A percentile compares a stretch with the other conserved stretches of the same genome.
Evolutionary conservation across 352 stramenopile species (phyloP).

Genomic region (Pelagophyceae sp.): DNA sequence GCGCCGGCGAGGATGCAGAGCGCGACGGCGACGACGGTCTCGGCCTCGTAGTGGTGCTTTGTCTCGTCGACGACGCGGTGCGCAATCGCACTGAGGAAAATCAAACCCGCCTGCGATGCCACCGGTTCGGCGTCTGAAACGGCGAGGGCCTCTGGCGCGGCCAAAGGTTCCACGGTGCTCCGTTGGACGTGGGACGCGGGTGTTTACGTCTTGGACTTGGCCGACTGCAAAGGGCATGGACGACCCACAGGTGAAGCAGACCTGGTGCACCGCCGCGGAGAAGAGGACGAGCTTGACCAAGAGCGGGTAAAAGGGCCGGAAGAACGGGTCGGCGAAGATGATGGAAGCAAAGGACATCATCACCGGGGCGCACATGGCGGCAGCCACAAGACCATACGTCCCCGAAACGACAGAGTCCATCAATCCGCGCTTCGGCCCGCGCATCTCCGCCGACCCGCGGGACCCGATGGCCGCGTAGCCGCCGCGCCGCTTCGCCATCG

Average conservation of each 20-base stretch:
- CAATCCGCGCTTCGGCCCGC: not conserved
- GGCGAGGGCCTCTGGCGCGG: not conserved
- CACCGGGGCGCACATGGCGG: constrained; percentile 60
- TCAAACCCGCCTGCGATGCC: constrained; percentile 94
- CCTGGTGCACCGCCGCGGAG: constrained; percentile 86
- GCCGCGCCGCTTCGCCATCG: too few species aligned
- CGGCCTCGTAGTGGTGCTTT: not conserved
- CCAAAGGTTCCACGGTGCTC: not conserved
- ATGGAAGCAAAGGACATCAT: constrained; percentile 80
- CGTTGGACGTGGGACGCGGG: not conserved
- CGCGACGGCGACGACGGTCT: not conserved
- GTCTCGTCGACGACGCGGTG: constrained; percentile 54
- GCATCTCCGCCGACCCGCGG: not conserved
- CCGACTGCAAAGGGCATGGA: constrained; percentile 91
- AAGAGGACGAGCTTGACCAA: constrained; percentile 90
- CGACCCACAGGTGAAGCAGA: constrained; percentile 79
- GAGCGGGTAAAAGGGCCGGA: constrained; percentile 68
- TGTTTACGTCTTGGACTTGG: constrained; percentile 82
- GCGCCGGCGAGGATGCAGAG: not conserved
- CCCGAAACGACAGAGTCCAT: constrained; percentile 27
- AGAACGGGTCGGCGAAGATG: constrained; percentile 85
- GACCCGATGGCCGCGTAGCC: not conserved
- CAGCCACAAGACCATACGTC: constrained; percentile 74
- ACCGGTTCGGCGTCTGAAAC: too few species aligned
- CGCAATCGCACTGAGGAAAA: constrained; percentile 90